Percentiles rank a stretch among this genome's conserved stretches.
Evolutionary conservation across 495 filamentous ascomycete species (phyloP).

Genomic region (Chaetomium tenue): DNA sequence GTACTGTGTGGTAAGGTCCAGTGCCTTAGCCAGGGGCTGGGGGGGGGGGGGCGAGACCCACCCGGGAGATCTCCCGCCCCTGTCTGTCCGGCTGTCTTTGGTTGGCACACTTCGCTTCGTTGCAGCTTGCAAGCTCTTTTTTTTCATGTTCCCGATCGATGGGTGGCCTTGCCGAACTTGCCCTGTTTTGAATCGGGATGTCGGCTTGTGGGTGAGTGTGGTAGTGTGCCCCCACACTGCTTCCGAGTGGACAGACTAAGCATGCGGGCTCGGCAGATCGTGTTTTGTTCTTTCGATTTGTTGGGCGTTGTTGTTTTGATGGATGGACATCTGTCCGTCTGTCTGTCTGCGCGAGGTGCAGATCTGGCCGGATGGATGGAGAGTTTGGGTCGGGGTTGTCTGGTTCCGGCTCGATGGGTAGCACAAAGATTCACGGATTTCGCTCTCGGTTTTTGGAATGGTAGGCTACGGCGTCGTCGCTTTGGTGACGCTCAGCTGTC

Average conservation of each 20-base stretch:
- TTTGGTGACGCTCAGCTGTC: background rate
- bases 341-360: too few relatives aligned
- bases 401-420: background rate
- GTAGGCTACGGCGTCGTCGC: background rate
- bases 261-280: constrained; percentile 10
- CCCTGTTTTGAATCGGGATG: background rate
- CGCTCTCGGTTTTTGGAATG: too few relatives aligned
- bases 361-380: too few relatives aligned
- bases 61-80: background rate
- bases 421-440: background rate
- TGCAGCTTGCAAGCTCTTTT: too few relatives aligned
- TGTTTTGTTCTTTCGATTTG: constrained; percentile 11
- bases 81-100: background rate
- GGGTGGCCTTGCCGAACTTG: too few relatives aligned
- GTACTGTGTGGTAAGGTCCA: background rate
- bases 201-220: background rate
- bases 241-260: too few relatives aligned
- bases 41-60: background rate
- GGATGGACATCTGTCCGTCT: too few relatives aligned
- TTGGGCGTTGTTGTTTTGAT: too few relatives aligned
- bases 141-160: too few relatives aligned
- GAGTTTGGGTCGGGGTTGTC: too few relatives aligned
- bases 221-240: background rate
- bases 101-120: too few relatives aligned
- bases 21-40: background rate